Conservation (phyloP, 768 basidiomycete species). For the Rhodotorula taiwanensis region DNA sequence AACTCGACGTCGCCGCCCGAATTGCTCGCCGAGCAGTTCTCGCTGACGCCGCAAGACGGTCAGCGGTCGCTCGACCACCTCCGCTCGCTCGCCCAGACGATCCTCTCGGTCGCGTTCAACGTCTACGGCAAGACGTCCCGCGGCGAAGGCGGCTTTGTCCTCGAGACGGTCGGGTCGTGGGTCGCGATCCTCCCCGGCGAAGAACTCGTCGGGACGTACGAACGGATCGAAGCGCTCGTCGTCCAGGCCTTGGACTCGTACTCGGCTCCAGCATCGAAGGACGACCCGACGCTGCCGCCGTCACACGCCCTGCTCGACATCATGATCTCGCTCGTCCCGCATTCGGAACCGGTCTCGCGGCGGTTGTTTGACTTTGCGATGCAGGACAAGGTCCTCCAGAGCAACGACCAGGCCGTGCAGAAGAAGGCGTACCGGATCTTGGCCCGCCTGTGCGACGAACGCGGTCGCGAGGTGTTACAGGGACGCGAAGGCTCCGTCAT, state of each 20-base stretch:
- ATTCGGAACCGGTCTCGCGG: conserved; percentile 8
- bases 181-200: conserved; percentile 59
- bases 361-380: conserved; percentile 44
- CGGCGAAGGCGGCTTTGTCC: conserved; percentile 65
- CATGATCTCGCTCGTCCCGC: conserved; percentile 58
- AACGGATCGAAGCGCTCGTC: conserved; percentile 67
- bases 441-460: conserved; percentile 60
- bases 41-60: conserved; percentile 58
- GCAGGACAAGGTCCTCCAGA: conserved; percentile 61
- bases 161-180: conserved; percentile 85
- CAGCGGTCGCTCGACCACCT: conserved; percentile 63
- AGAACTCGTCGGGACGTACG: conserved; percentile 75
- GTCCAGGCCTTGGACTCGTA: conserved; percentile 55
- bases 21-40: conserved; percentile 47
- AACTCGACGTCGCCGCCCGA: conserved; percentile 47
- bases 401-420: conserved; percentile 78
- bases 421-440: conserved; percentile 91
- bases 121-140: conserved; percentile 73
- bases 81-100: conserved; percentile 73
- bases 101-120: conserved; percentile 92
- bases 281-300: conserved; percentile 43
- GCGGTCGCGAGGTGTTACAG: conserved; percentile 44
- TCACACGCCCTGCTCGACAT: conserved; percentile 66
- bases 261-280: conserved; percentile 34
- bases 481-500: conserved; percentile 57